Evolutionary conservation across 2,329 filamentous ascomycete species (phyloP).

Genomic region (Annulohypoxylon truncatum): DNA sequence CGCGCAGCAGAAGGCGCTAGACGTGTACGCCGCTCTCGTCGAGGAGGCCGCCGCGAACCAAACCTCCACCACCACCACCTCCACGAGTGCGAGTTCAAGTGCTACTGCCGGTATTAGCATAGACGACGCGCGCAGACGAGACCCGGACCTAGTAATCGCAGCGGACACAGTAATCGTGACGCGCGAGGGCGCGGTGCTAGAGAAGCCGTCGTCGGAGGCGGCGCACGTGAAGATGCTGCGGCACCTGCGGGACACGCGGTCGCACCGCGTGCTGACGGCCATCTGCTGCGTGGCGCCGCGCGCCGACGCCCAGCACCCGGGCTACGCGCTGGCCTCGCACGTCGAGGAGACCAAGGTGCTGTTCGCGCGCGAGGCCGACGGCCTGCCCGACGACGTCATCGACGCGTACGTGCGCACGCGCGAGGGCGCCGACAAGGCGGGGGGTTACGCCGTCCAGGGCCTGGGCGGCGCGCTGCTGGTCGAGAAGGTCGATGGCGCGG

Average conservation of each 20-base stretch:
- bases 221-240: conserved; percentile 89
- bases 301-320: conserved; percentile 82
- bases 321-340: conserved; percentile 82
- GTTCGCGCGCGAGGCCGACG: conserved; percentile 75
- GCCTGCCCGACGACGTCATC: conserved; percentile 81
- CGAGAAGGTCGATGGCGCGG: conserved; percentile 87
- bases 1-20: conserved; percentile 82
- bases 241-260: conserved; percentile 78
- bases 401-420: conserved; percentile 82
- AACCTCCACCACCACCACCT: conserved; percentile 15
- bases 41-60: conserved; percentile 49
- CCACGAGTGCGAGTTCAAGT: too few relatives aligned
- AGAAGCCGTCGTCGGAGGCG: conserved; percentile 86
- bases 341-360: conserved; percentile 93
- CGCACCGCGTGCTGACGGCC: conserved; percentile 87
- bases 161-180: conserved; percentile 92
- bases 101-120: too few relatives aligned
- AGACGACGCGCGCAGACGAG: conserved; percentile 56
- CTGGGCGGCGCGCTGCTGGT: conserved; percentile 87
- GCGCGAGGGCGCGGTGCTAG: conserved; percentile 79
- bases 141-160: conserved; percentile 86
- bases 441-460: conserved; percentile 94
- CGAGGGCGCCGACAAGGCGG: conserved; percentile 95
- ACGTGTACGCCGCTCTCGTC: conserved; percentile 69
- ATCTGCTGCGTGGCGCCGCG: conserved; percentile 86